Evolutionary conservation across 768 basidiomycete genomes (phyloP).

Genomic region (Mrakia hoshinonis): DNA sequence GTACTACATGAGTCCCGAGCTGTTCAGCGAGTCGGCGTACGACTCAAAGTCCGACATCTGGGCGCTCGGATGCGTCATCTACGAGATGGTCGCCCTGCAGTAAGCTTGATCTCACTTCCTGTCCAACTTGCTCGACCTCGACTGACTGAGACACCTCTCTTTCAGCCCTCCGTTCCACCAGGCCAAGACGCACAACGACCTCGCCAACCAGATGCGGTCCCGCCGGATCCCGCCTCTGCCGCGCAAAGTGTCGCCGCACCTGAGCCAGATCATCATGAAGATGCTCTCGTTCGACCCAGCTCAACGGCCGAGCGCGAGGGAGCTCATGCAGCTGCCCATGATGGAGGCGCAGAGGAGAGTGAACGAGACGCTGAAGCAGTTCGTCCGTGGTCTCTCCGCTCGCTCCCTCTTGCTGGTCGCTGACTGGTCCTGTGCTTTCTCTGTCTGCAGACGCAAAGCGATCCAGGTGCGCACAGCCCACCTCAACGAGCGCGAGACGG

Average conservation of each 20-base stretch:
- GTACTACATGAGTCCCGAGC: constrained; percentile 98
- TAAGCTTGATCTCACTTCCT: constrained; percentile 34
- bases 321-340: constrained; percentile 16
- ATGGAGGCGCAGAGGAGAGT: constrained; percentile 16
- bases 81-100: constrained; percentile 87
- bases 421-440: neutral
- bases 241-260: constrained; percentile 21
- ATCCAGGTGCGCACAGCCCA: neutral
- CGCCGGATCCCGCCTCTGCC: constrained; percentile 88
- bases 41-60: constrained; percentile 98
- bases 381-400: neutral
- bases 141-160: neutral
- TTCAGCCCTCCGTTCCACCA: constrained; percentile 74
- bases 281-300: constrained; percentile 28
- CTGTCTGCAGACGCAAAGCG: neutral
- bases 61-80: constrained; percentile 94
- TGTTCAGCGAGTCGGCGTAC: constrained; percentile 94
- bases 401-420: neutral
- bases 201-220: constrained; percentile 68
- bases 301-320: constrained; percentile 17
- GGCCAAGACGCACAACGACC: constrained; percentile 78
- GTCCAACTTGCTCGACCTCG: neutral
- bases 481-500: constrained; percentile 18
- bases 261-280: constrained; percentile 21
- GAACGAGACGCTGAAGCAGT: constrained; percentile 11